These are phyloP conservation scores for Entonaema liquescens DNA, from an alignment of 495 filamentous ascomycete genomes.

Conservation along the genomic window DNA sequence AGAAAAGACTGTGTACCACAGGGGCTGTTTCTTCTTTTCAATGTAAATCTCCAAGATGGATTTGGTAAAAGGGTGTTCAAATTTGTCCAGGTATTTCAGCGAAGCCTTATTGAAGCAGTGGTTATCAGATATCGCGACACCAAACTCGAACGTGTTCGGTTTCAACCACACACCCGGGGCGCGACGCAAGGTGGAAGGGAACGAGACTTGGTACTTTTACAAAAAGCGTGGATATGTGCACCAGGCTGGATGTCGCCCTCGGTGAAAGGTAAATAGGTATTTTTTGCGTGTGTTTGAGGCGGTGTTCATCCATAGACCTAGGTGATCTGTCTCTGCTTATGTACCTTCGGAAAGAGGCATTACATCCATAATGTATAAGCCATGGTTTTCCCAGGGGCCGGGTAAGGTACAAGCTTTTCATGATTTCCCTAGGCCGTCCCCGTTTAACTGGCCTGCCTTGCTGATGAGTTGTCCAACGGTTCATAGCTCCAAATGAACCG, in stretches of 20 bases:
- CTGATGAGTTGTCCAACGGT: constrained; percentile 22
- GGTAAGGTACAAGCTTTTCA: constrained; percentile 28
- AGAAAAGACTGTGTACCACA: constrained; percentile 59
- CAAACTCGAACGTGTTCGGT: constrained; percentile 17
- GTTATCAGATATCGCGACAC: constrained; percentile 1
- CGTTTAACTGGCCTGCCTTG: background rate
- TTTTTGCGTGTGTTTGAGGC: background rate
- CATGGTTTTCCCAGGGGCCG: constrained; percentile 12
- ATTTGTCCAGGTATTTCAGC: constrained; percentile 43
- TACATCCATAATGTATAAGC: background rate
- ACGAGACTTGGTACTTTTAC: constrained; percentile 22
- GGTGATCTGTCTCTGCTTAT: background rate
- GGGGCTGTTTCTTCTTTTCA: constrained; percentile 42
- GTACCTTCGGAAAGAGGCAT: constrained; percentile 11
- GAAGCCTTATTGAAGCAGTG: constrained; percentile 40
- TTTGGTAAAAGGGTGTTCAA: constrained; percentile 49
- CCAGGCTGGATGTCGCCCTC: constrained; percentile 21
- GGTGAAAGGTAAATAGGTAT: background rate
- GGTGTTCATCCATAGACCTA: background rate
- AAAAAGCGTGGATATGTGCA: constrained; percentile 20
- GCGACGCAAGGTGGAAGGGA: constrained; percentile 7
- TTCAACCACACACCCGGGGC: background rate
- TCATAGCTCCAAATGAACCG: constrained; percentile 27
- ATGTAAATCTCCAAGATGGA: constrained; percentile 43
- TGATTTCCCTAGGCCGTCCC: constrained; percentile 29